phyloP scores from a whole-genome alignment of 2,329 filamentous ascomycete species.

The Teratosphaeriaceae sp. region DNA sequence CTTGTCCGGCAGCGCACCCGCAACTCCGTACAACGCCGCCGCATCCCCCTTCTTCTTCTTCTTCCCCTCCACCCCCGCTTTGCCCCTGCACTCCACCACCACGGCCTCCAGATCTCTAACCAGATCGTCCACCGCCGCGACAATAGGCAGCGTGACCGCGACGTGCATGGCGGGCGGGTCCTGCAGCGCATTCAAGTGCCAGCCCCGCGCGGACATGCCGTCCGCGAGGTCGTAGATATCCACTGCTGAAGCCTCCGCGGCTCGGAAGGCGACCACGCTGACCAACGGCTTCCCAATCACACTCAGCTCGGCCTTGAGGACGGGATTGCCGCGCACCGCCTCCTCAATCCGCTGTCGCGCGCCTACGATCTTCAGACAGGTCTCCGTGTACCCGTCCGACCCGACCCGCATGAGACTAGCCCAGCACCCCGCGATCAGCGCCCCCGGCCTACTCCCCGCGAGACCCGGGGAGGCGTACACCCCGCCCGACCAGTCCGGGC shows the following conservation, averaged over 20 bases:
- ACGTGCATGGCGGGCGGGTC: conserved; percentile 88
- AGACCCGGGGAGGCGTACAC: conserved; percentile 92
- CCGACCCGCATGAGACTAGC: conserved; percentile 82
- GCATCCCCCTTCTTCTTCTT: conserved; percentile 66
- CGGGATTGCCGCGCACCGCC: conserved; percentile 62
- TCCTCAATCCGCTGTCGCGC: conserved; percentile 75
- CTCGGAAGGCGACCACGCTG: conserved; percentile 80
- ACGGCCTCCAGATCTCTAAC: conserved; percentile 60
- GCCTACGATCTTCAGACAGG: conserved; percentile 82
- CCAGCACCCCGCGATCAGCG: conserved; percentile 95
- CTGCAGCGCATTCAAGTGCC: conserved; percentile 95
- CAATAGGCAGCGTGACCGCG: conserved; percentile 83
- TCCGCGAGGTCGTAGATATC: conserved; percentile 95
- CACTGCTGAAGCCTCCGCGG: conserved; percentile 49
- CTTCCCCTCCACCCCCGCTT: too few species aligned
- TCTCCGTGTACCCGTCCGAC: conserved; percentile 78
- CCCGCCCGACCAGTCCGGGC: conserved; percentile 88
- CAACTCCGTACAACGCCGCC: conserved; percentile 88
- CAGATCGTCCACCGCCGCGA: conserved; percentile 72
- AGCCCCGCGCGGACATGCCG: conserved; percentile 73
- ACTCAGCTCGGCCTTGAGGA: conserved; percentile 62
- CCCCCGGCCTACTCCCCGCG: conserved; percentile 84
- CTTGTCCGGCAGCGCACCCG: conserved; percentile 92
- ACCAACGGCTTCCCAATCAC: conserved; percentile 82
- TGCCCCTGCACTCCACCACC: conserved; percentile 67